phyloP scores from a whole-genome alignment of 495 filamentous ascomycete species.

The Penicillium flavigenum region DNA sequence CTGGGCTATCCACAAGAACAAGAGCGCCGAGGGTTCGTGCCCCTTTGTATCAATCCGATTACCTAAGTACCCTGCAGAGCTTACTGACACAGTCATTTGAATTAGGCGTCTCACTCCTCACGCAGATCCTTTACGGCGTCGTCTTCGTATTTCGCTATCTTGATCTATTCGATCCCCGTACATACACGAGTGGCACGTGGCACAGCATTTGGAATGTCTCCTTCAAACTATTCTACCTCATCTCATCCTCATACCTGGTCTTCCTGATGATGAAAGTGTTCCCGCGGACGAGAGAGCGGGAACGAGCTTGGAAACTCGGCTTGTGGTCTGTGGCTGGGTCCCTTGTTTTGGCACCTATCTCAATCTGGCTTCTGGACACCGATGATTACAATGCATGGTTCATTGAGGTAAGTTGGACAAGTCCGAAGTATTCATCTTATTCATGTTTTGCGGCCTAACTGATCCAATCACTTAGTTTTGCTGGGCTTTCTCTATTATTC shows the following conservation, averaged over 20 bases:
- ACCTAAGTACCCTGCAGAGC: not conserved
- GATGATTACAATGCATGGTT: conserved; percentile 44
- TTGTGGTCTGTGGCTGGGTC: conserved; percentile 60
- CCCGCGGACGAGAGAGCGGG: conserved; percentile 82
- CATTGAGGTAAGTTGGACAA: conserved; percentile 50
- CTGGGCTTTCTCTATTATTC: conserved; percentile 84
- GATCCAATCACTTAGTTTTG: conserved; percentile 50
- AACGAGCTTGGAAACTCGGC: conserved; percentile 87
- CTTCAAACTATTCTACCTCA: conserved; percentile 82
- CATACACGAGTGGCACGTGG: conserved; percentile 18
- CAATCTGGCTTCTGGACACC: conserved; percentile 59
- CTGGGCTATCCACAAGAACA: conserved; percentile 84
- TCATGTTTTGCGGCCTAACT: not conserved
- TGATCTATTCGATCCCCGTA: conserved; percentile 61
- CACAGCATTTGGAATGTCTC: conserved; percentile 53
- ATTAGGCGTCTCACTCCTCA: conserved; percentile 87
- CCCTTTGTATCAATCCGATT: not conserved
- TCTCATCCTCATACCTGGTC: conserved; percentile 83
- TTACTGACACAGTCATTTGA: conserved; percentile 17
- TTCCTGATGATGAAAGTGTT: conserved; percentile 82
- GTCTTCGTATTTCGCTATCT: conserved; percentile 89
- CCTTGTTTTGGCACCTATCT: conserved; percentile 61
- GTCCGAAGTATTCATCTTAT: not conserved
- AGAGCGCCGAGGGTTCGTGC: conserved; percentile 76
- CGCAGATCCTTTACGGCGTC: conserved; percentile 79